phyloP scores from a whole-genome alignment of 352 stramenopile genomes.

The Blastocystis sp. region DNA sequence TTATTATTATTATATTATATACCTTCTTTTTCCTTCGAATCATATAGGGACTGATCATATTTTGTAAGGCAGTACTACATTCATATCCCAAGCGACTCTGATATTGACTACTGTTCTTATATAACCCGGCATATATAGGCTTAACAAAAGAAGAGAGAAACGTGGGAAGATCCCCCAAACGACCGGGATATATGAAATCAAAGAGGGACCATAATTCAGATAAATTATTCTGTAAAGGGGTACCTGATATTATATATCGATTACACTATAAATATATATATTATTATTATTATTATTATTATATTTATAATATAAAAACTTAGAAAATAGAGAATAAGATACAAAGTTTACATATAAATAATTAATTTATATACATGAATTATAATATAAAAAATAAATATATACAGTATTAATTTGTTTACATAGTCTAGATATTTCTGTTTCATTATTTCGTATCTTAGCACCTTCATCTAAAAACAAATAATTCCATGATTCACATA shows the following conservation, averaged over 20 bases:
- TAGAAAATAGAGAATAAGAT: not conserved
- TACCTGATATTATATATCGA: slow-evolving; percentile 44
- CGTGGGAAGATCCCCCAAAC: slow-evolving; percentile 77
- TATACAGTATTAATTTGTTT: slow-evolving; percentile 63
- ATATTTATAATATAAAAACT: not conserved
- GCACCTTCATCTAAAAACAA: slow-evolving; percentile 93
- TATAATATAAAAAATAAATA: not conserved
- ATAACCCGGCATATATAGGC: slow-evolving; percentile 77
- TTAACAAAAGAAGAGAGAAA: slow-evolving; percentile 90
- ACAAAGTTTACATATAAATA: not conserved
- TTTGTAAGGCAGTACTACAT: slow-evolving; percentile 75
- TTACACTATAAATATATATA: slow-evolving; percentile 25
- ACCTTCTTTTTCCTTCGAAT: slow-evolving; percentile 75
- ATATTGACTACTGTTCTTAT: slow-evolving; percentile 67
- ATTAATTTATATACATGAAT: not conserved
- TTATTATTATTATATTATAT: slow-evolving; percentile 61
- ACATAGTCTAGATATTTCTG: slow-evolving; percentile 76
- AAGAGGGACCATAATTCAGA: slow-evolving; percentile 90
- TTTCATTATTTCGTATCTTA: slow-evolving; percentile 89
- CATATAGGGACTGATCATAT: slow-evolving; percentile 84
- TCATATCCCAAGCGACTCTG: slow-evolving; percentile 85
- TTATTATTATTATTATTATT: slow-evolving; percentile 27
- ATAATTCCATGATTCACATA: too few species aligned
- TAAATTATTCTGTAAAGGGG: slow-evolving; percentile 75
- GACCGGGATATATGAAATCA: slow-evolving; percentile 91